A percentile compares a stretch with the other conserved stretches of the same genome.
Evolutionary conservation across 371 early-diverging fungal genomes (phyloP).

Genomic region (Mortierella sp.): DNA sequence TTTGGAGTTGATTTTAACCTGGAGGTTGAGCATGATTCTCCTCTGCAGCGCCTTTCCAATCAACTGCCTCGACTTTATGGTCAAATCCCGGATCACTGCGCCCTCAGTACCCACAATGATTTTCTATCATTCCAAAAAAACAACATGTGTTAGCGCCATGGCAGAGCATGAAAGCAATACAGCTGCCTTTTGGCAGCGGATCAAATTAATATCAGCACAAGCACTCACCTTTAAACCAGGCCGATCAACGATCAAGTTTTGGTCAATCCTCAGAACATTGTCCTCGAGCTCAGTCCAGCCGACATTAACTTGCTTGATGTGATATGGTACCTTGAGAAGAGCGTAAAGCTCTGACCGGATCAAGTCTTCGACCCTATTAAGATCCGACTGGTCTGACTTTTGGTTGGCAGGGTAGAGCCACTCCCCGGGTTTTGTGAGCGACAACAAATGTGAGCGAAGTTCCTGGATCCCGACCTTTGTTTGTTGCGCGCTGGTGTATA

Average conservation of each 20-base stretch:
- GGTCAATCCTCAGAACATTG: slow-evolving; percentile 68
- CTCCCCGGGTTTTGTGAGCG: slow-evolving; percentile 61
- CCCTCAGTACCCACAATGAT: slow-evolving; percentile 71
- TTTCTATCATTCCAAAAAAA: slow-evolving; percentile 43
- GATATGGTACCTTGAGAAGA: slow-evolving; percentile 78
- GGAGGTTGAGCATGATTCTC: slow-evolving; percentile 66
- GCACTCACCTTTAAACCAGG: slow-evolving; percentile 44
- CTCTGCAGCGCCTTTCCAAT: slow-evolving; percentile 64
- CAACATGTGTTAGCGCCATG: background rate
- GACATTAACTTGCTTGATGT: slow-evolving; percentile 72
- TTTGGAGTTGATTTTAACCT: slow-evolving; percentile 61
- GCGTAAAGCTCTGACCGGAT: slow-evolving; percentile 81
- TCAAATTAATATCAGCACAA: background rate
- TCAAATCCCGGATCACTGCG: slow-evolving; percentile 62
- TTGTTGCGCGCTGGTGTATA: slow-evolving; percentile 46
- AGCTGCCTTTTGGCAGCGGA: background rate
- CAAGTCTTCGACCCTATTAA: slow-evolving; percentile 79
- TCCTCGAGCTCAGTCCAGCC: slow-evolving; percentile 75
- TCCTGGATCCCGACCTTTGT: slow-evolving; percentile 59
- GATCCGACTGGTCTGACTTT: slow-evolving; percentile 74
- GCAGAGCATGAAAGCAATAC: background rate
- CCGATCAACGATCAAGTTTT: slow-evolving; percentile 60
- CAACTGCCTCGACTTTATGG: slow-evolving; percentile 60
- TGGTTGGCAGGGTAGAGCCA: slow-evolving; percentile 78
- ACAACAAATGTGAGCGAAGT: slow-evolving; percentile 60